Evolutionary conservation across 2,329 filamentous ascomycete species (phyloP), one percentile per base, ranked within the genome.

Genomic region (Apiospora kogelbergensis): DNA sequence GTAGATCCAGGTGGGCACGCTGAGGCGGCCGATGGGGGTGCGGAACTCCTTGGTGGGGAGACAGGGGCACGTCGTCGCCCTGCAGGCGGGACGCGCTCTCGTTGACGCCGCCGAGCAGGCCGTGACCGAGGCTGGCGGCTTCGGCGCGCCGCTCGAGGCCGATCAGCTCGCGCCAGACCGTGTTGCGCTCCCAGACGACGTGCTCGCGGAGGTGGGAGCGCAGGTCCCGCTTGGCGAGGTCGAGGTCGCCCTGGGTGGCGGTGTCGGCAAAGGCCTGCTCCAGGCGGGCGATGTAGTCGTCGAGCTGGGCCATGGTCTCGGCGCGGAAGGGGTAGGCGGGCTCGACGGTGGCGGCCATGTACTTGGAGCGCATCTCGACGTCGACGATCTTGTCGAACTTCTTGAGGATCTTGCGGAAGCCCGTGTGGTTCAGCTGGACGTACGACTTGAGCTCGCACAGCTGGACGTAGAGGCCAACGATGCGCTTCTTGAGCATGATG

Each of bases 101-200:
- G 22, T 88, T 88, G 42, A 92, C 91, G 33, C 89, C 87, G 5
- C 95, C 95, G 2, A 98, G 88, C 68, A 98, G 85, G 0, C 93
- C 93, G 72, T 92, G 90, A 26, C 96, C 96, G 72, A 99, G 87
- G 74, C 95, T 96, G 10, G 95, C 95, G 10, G 96, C 97, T 81
- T 98, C 95, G 1, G 94, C 94, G 78, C 97, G 95, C 26, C 96
- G 88, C 83, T 99, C 97, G 74, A 99, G 95, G 67, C 95, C 96
- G 78, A 99, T 99, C 89, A 99, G 96, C 76, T 99, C 96, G 81
- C 97, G 87, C 96, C 96, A 99, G 22, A 99, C 96, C 0, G 96
- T 99, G 78, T 99, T 99, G 69, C 96, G 89, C 80, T 99, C 97
- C 97, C 96, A 99, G 0, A 98, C 95, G 24, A 99, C 95, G 79